These are phyloP conservation scores for Phyllosticta citribraziliensis DNA, from an alignment of 2,329 filamentous ascomycete species.

Conservation along the genomic window DNA sequence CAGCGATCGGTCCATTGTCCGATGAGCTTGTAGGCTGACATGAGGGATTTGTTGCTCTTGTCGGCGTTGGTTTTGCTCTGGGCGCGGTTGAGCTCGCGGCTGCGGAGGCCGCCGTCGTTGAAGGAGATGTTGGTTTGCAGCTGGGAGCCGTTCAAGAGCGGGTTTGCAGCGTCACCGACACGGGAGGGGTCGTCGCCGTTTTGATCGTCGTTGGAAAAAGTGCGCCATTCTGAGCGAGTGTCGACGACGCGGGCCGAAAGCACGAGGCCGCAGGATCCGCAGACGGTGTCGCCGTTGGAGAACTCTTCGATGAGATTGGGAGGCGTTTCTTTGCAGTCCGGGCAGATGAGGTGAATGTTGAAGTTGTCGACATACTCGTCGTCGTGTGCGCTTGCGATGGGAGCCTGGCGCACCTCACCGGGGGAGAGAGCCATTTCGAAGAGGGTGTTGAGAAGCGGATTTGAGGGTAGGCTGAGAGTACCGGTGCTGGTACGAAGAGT, in stretches of 20 bases:
- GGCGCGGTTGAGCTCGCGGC: constrained; percentile 67
- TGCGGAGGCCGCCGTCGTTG: constrained; percentile 54
- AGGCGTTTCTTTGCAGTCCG: constrained; percentile 84
- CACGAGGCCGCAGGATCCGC: constrained; percentile 82
- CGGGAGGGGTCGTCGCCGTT: constrained; percentile 93
- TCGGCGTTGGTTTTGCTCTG: constrained; percentile 75
- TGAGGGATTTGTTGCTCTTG: constrained; percentile 71
- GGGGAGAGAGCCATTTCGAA: constrained; percentile 26
- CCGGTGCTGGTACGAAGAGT: not conserved
- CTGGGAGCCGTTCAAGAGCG: constrained; percentile 81
- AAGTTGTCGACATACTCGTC: constrained; percentile 69
- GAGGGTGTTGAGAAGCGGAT: not conserved
- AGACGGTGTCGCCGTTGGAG: constrained; percentile 85
- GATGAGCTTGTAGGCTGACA: constrained; percentile 82
- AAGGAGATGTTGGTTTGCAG: constrained; percentile 82
- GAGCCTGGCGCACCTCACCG: constrained; percentile 31
- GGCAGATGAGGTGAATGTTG: constrained; percentile 75
- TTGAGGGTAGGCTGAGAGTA: not conserved
- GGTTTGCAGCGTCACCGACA: constrained; percentile 90
- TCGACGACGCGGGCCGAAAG: constrained; percentile 88
- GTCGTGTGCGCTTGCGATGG: constrained; percentile 21
- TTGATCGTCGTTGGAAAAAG: constrained; percentile 96
- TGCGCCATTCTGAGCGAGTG: constrained; percentile 95
- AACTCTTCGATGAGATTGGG: constrained; percentile 91
- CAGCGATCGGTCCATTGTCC: constrained; percentile 77